Conservation (phyloP, 768 basidiomycete genomes). For the Trametes meyenii region DNA sequence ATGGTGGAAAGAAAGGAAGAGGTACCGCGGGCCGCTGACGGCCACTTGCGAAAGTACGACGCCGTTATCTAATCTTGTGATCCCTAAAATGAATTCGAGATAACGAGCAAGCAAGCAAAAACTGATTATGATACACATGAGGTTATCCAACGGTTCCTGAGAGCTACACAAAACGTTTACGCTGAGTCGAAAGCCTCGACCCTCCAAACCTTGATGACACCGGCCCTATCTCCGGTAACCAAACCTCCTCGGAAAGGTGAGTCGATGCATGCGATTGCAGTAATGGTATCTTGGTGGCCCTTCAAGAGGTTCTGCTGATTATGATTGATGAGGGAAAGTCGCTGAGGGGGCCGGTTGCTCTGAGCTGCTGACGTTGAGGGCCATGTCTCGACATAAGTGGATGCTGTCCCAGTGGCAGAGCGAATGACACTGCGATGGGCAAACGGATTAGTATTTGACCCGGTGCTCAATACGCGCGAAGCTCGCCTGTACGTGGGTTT, state of each 20-base stretch:
- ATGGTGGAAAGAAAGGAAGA: not conserved
- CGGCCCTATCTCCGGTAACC: constrained; percentile 89
- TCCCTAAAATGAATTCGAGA: not conserved
- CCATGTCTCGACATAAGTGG: constrained; percentile 69
- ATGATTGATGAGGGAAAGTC: constrained; percentile 76
- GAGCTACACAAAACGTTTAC: not conserved
- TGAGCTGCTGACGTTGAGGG: constrained; percentile 45
- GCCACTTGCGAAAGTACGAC: not conserved
- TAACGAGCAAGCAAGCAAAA: not conserved
- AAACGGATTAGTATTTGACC: constrained; percentile 6
- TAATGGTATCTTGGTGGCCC: constrained; percentile 90
- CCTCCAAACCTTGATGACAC: constrained; percentile 90
- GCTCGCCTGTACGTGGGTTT: constrained; percentile 76
- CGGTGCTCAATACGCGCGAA: not conserved
- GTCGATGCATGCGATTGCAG: constrained; percentile 83
- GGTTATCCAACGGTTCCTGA: not conserved
- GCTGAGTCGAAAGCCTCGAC: constrained; percentile 49
- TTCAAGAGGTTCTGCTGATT: constrained; percentile 85
- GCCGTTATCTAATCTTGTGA: not conserved
- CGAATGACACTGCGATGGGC: constrained; percentile 34
- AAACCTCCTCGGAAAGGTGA: constrained; percentile 92
- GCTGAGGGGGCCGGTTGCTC: constrained; percentile 69
- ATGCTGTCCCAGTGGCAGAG: constrained; percentile 46
- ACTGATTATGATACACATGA: not conserved
- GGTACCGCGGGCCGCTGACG: not conserved